These are phyloP conservation scores for Alternaria ethzedia DNA, from an alignment of 2,329 filamentous ascomycete species.

Conservation along the genomic window DNA sequence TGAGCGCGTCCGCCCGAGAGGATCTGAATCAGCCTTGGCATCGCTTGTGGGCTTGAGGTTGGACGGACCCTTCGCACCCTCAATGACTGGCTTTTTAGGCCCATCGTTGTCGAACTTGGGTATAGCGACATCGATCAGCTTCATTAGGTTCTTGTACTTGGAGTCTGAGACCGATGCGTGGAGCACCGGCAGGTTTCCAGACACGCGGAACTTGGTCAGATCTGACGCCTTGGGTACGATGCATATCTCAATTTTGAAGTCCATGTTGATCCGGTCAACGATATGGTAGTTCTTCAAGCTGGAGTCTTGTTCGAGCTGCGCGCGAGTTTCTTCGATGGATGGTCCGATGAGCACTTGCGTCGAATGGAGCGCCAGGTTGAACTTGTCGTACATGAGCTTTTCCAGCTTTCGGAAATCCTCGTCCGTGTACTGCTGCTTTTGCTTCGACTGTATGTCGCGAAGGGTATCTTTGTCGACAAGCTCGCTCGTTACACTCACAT, in stretches of 20 bases:
- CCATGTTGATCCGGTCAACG: conserved; percentile 95
- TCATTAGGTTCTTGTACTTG: conserved; percentile 98
- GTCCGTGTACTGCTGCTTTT: conserved; percentile 84
- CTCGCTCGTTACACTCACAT: conserved; percentile 92
- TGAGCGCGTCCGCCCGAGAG: conserved; percentile 63
- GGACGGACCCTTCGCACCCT: conserved; percentile 43
- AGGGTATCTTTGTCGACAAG: conserved; percentile 91
- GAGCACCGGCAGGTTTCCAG: conserved; percentile 87
- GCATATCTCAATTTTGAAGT: conserved; percentile 94
- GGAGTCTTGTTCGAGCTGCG: conserved; percentile 73
- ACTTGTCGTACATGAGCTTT: conserved; percentile 96
- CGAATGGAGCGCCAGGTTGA: conserved; percentile 88
- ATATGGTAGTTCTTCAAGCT: conserved; percentile 80
- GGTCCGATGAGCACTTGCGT: conserved; percentile 96
- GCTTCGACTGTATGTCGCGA: conserved; percentile 87
- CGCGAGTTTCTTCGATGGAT: conserved; percentile 87
- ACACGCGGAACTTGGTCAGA: conserved; percentile 87
- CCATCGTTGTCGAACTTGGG: conserved; percentile 73
- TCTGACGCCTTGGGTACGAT: conserved; percentile 97
- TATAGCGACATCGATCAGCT: conserved; percentile 90
- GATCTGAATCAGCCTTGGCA: conserved; percentile 36
- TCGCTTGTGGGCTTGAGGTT: conserved; percentile 47
- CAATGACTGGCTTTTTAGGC: conserved; percentile 45
- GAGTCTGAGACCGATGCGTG: conserved; percentile 91
- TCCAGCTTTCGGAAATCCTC: conserved; percentile 88